Percentiles rank a stretch among this genome's conserved stretches.
Evolutionary conservation across 2,329 filamentous ascomycete genomes (phyloP).

Genomic region (Penicillium sp.): DNA sequence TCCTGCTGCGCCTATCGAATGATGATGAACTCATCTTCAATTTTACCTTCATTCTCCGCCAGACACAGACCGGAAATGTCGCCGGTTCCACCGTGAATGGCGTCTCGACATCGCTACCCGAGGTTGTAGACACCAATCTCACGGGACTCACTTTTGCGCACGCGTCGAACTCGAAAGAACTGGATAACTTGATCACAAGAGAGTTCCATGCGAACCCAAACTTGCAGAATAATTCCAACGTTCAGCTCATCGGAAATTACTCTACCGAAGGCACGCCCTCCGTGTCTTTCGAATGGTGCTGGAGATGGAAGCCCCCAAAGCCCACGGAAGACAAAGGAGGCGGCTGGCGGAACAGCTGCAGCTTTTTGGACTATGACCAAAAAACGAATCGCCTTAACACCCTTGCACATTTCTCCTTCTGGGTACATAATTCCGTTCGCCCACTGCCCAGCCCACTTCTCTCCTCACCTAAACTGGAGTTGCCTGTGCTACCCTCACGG

Average conservation of each 20-base stretch:
- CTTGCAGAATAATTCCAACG: slow-evolving; percentile 94
- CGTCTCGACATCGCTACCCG: slow-evolving; percentile 55
- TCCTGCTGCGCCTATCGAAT: slow-evolving; percentile 83
- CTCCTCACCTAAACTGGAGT: slow-evolving; percentile 72
- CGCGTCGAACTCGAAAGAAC: slow-evolving; percentile 79
- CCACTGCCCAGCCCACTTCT: slow-evolving; percentile 59
- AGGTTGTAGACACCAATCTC: slow-evolving; percentile 71
- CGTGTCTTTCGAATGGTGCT: slow-evolving; percentile 90
- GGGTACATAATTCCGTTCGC: slow-evolving; percentile 72
- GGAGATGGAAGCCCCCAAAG: slow-evolving; percentile 96
- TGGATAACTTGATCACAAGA: slow-evolving; percentile 90
- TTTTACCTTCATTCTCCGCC: slow-evolving; percentile 82
- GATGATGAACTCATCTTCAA: slow-evolving; percentile 92
- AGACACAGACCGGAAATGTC: slow-evolving; percentile 52
- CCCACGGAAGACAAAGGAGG: slow-evolving; percentile 77
- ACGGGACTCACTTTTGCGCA: slow-evolving; percentile 91
- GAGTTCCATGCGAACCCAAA: slow-evolving; percentile 98
- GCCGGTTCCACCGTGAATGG: slow-evolving; percentile 57
- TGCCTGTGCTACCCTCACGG: slow-evolving; percentile 73
- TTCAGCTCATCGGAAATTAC: slow-evolving; percentile 92
- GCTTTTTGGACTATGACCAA: slow-evolving; percentile 96
- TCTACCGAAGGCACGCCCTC: slow-evolving; percentile 80
- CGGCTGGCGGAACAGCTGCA: slow-evolving; percentile 95
- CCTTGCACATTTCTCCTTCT: slow-evolving; percentile 91
- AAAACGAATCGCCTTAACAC: slow-evolving; percentile 86